Evolutionary conservation across 129 eudicot species (phyloP).

Genomic region (Solidago caesia): DNA sequence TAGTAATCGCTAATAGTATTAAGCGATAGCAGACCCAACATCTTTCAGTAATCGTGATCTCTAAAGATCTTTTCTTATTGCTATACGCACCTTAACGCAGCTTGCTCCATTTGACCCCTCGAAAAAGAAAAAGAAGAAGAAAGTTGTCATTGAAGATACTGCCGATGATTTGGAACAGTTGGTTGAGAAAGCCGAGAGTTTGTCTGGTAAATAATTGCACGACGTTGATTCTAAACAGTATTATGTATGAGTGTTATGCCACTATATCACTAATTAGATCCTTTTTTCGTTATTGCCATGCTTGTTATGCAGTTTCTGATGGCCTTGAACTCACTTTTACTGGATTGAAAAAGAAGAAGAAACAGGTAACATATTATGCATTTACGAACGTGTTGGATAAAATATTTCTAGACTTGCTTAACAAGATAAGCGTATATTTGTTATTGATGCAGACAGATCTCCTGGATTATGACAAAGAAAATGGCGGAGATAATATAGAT

Average conservation of each 20-base stretch:
- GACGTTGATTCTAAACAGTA: no score
- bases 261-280: not conserved
- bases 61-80: not conserved
- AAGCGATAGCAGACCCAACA: not conserved
- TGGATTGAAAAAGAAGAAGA: constrained; percentile 83
- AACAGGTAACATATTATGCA: constrained; percentile 42
- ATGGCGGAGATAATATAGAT: constrained; percentile 52
- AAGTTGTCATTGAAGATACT: constrained; percentile 71
- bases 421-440: not conserved
- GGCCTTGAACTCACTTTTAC: constrained; percentile 57
- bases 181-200: constrained; percentile 58
- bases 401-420: not conserved
- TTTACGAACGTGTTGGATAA: not conserved
- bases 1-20: not conserved
- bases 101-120: constrained; percentile 78
- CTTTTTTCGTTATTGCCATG: not conserved
- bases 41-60: not conserved
- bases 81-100: constrained; percentile 35
- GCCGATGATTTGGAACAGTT: constrained; percentile 53
- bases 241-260: not conserved
- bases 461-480: constrained; percentile 64
- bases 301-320: constrained; percentile 52
- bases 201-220: constrained; percentile 45
- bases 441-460: constrained; percentile 60
- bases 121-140: constrained; percentile 92